Evolutionary conservation across 148 eudicot species (phyloP), one percentile per base, ranked within the genome.

Genomic region (Euryodendron excelsum): DNA sequence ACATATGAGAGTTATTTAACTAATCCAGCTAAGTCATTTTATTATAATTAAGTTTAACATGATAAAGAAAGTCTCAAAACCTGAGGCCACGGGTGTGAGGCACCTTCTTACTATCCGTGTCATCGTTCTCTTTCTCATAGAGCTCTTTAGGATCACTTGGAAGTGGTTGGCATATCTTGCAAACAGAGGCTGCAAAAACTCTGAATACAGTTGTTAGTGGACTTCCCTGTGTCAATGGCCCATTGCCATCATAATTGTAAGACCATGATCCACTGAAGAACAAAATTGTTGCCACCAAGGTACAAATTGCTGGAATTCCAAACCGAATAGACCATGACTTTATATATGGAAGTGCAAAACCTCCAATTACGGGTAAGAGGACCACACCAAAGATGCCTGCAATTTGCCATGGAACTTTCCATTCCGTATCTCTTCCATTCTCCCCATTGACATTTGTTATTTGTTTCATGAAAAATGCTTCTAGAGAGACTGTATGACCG

Each of bases 171-270:
- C 50, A 56, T 45, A 80, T 47, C 77, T 89, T 91, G 69, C 77
- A 62, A 30, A 77, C 37, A 41, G 84, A 72, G 30, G 91, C 88
- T 23, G 85, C 80, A 45, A 86, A 62, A 10, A 91, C 94, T 69
- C 91, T 80, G 14, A 81, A 56, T 11, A 80, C 68, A 21, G 69
- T 75, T 11, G 87, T 86, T 2, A 89, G 14, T 15, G 90, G 85
- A 65, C 91, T 89, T 6, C 92, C 92, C 60, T 67, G 63, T 0
- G 89, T 89, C 18, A n/a, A n/a, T n/a, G n/a, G n/a, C n/a, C n/a
- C n/a, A n/a, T n/a, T n/a, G n/a, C 39, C n/a, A 2, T 25, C 68
- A 59, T 50, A 66, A 10, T 70, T 66, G 74, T 87, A 85, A 10
- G 75, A 72, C 4, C 73, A 60, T 10, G 76, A 72, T 14, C 92